Evolutionary conservation across 2,329 filamentous ascomycete genomes (phyloP).

Genomic region (Fusarium paranaense): DNA sequence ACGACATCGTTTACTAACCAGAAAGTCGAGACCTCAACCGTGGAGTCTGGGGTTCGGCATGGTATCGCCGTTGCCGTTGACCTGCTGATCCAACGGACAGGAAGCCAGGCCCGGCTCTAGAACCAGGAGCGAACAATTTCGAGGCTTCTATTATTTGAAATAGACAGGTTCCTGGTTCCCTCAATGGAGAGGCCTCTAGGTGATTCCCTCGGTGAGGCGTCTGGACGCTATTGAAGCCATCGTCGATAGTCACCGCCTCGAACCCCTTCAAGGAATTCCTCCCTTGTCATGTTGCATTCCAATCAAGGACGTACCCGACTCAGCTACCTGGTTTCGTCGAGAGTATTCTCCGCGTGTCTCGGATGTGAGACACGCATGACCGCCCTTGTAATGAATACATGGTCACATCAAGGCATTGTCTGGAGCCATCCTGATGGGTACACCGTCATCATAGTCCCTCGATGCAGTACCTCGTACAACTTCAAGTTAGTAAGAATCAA

Average conservation of each 20-base stretch:
- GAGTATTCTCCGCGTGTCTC: conserved; percentile 9
- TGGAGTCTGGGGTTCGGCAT: background rate
- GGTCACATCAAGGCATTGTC: background rate
- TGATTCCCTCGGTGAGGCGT: background rate
- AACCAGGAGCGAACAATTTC: conserved; percentile 4
- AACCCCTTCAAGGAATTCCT: conserved; percentile 19
- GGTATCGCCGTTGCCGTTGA: background rate
- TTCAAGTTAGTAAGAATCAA: background rate
- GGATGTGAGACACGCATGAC: conserved; percentile 15
- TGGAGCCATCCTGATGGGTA: background rate
- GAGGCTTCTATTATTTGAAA: conserved; percentile 26
- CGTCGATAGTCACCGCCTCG: background rate
- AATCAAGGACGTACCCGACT: conserved; percentile 7
- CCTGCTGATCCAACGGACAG: background rate
- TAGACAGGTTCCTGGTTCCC: conserved; percentile 6
- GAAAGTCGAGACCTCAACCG: background rate
- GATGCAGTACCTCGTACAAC: background rate
- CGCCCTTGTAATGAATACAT: background rate
- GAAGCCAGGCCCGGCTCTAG: background rate
- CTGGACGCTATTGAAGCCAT: conserved; percentile 28
- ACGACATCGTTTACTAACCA: background rate
- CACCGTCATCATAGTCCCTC: background rate
- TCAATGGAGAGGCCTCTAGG: background rate
- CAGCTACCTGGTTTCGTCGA: conserved; percentile 13
- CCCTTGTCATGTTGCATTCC: conserved; percentile 23